phyloP scores from a whole-genome alignment of 2,329 filamentous ascomycete species.

The Aureobasidium sp. region DNA sequence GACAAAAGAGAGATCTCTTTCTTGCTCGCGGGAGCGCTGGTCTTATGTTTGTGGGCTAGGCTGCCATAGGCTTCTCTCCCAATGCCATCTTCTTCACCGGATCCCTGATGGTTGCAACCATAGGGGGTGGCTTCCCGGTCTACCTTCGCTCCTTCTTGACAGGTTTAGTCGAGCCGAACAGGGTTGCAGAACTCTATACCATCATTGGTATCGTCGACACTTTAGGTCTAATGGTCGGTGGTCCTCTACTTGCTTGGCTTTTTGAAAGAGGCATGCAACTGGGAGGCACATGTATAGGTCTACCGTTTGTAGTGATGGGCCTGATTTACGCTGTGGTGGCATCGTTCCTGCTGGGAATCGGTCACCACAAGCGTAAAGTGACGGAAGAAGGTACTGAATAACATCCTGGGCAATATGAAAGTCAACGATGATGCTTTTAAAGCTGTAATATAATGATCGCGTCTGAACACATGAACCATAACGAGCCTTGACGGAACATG shows the following conservation, averaged over 20 bases:
- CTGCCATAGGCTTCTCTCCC: constrained; percentile 24
- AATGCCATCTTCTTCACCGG: constrained; percentile 21
- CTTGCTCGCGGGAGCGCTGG: constrained; percentile 25
- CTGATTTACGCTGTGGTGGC: constrained; percentile 20
- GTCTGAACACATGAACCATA: no score
- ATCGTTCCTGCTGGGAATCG: not conserved
- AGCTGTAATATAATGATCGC: no score
- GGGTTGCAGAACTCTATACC: constrained; percentile 48
- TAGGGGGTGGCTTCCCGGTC: constrained; percentile 38
- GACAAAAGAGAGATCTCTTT: constrained; percentile 25
- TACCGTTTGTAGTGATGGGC: constrained; percentile 40
- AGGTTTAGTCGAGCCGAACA: constrained; percentile 45
- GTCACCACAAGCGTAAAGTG: not conserved
- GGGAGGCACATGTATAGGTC: constrained; percentile 42
- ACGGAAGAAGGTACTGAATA: not conserved
- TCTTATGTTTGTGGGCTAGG: constrained; percentile 23
- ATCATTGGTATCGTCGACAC: constrained; percentile 45
- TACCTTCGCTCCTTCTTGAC: constrained; percentile 46
- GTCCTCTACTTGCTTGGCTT: constrained; percentile 41
- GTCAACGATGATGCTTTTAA: no score
- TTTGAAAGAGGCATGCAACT: constrained; percentile 39
- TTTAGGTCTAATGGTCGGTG: constrained; percentile 39
- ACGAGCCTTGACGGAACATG: no score
- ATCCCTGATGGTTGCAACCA: constrained; percentile 39
- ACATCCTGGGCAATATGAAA: no score